Conservation (phyloP, 2,329 filamentous ascomycete genomes). For the Ascochyta lentis region DNA sequence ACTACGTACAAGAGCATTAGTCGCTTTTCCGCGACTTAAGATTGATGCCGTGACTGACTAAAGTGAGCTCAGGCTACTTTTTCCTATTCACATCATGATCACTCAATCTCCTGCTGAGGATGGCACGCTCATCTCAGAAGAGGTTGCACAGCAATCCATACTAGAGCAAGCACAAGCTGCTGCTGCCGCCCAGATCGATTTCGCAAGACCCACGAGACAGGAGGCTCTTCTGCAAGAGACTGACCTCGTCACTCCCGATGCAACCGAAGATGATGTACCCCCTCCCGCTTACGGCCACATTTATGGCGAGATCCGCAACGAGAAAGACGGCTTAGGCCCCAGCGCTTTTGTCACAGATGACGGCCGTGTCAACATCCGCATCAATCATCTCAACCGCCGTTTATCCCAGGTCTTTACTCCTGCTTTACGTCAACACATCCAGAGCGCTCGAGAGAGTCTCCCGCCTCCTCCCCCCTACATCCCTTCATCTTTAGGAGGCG, state of each 20-base stretch:
- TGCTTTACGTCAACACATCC: constrained; percentile 19
- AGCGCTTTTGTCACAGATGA: constrained; percentile 55
- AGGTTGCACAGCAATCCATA: background rate
- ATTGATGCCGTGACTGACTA: too few relatives aligned
- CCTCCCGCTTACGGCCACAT: constrained; percentile 42
- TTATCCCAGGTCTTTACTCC: constrained; percentile 33
- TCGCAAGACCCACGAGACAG: constrained; percentile 29
- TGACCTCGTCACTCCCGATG: constrained; percentile 27
- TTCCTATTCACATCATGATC: too few relatives aligned
- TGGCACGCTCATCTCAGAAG: background rate
- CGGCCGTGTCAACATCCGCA: constrained; percentile 38
- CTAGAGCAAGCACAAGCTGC: background rate
- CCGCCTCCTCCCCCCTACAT: constrained; percentile 18
- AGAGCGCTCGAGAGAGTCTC: constrained; percentile 18
- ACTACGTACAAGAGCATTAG: too few relatives aligned
- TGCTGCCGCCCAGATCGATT: constrained; percentile 18
- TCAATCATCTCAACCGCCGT: constrained; percentile 30
- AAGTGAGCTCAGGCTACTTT: too few relatives aligned
- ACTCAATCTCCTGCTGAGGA: too few relatives aligned
- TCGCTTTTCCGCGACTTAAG: too few relatives aligned
- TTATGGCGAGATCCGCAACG: constrained; percentile 41
- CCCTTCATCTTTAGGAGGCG: constrained; percentile 16
- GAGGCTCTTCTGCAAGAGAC: constrained; percentile 28
- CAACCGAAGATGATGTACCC: constrained; percentile 30
- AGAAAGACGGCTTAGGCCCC: constrained; percentile 38